Conservation (phyloP, 2,329 filamentous ascomycete genomes). For the Akanthomyces muscarius region DNA sequence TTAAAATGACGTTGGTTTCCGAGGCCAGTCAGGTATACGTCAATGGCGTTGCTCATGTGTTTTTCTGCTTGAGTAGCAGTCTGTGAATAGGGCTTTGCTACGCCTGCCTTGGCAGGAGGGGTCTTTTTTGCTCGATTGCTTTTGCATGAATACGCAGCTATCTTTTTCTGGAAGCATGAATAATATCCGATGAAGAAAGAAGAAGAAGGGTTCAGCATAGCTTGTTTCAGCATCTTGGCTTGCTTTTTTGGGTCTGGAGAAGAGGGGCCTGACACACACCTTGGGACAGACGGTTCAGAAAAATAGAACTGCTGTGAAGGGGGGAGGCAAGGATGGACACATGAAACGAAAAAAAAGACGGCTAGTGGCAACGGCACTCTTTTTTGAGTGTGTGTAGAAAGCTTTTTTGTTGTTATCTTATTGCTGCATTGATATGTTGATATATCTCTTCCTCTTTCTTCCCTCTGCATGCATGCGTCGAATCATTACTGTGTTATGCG, state of each 20-base stretch:
- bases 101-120: background rate
- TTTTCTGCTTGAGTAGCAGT: background rate
- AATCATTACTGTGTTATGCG: too few relatives aligned
- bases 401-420: background rate
- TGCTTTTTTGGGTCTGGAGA: background rate
- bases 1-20: background rate
- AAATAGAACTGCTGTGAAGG: background rate
- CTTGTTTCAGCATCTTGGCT: conserved; percentile 1
- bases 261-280: background rate
- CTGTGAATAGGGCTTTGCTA: background rate
- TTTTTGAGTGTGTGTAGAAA: background rate
- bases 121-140: background rate
- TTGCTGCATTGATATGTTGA: conserved; percentile 1
- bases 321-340: background rate
- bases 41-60: background rate
- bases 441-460: background rate
- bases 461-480: background rate
- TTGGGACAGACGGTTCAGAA: background rate
- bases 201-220: background rate
- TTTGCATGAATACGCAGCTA: background rate
- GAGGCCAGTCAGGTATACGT: background rate
- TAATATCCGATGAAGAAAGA: conserved; percentile 2
- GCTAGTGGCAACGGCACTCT: background rate
- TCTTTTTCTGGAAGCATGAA: background rate
- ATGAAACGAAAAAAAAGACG: background rate